Base-by-base conservation (phyloP, 2,329 filamentous ascomycete species). In the Coniochaeta ligniaria region DNA sequence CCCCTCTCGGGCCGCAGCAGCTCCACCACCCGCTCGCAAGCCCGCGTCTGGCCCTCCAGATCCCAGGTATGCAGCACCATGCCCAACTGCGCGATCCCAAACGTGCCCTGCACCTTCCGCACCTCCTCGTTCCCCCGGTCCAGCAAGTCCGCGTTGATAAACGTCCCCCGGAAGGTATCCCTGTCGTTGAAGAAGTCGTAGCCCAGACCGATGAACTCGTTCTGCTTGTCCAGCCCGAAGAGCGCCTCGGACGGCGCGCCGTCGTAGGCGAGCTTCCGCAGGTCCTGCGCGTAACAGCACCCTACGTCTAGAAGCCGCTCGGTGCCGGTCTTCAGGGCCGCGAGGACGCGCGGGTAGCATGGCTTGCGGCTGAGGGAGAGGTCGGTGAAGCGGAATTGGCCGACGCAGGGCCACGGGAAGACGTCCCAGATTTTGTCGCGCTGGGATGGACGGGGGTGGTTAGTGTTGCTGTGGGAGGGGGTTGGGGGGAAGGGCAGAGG, bases 21-120 rank as follows among this genome's bases (percentile, higher is more conserved):
- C 52, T 65, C 63, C 17, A 68, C 61, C 33, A 69, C 62, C 17
- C 66, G 62, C 20, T 64, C 64, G 17, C 63, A 66, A 26, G 63
- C 66, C 11, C 60, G 24, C n/a, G 63, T 47, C 63, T 69, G 67
- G 26, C 67, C 66, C 14, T 63, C 52, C n/a, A 62, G 63, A 35
- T 68, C 64, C 61, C 64, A 68, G n/a, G 64, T 59, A 59, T 69
- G 67, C 20, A 68, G 60, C 47, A 69, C 62, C 66, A 68, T 67
- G 57, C 61, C 64, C 22, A 66, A 63, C 54, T 63, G 61, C 43
- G 66, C 63, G 7, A 69, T 60, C 35, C 67, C 66, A 28, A 63
- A 59, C 4, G 60, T 60, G 1, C 61, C 63, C n/a, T 45, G 41
- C 8, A 64, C 35, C 5, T 20, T 33, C 28, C 26, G 28, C n/a